These are phyloP conservation scores for Cardamine resedifolia DNA, from an alignment of 345 rosid species.

Conservation along the genomic window DNA sequence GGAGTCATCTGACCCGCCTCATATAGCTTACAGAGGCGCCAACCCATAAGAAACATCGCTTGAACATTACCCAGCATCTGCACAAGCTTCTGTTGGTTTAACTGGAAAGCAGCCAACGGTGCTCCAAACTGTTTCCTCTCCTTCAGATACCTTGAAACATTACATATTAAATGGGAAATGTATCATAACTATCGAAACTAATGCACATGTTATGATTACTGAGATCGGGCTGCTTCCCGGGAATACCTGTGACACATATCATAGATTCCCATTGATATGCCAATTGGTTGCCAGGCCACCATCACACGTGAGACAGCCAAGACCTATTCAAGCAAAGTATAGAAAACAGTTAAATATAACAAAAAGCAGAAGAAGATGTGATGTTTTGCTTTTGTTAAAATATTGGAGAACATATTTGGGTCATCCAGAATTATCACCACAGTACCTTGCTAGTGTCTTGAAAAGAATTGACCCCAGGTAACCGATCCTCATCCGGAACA, in stretches of 20 bases:
- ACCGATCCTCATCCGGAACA: constrained; percentile 82
- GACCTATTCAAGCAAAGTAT: constrained; percentile 47
- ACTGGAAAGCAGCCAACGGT: constrained; percentile 89
- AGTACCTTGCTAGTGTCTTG: constrained; percentile 87
- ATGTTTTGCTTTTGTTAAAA: neutral
- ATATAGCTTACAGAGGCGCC: constrained; percentile 94
- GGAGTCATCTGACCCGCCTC: constrained; percentile 85
- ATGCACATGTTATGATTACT: neutral
- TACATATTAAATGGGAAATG: neutral
- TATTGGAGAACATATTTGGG: constrained; percentile 1
- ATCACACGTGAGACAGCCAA: constrained; percentile 92
- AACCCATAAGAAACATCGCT: constrained; percentile 90
- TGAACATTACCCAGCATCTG: constrained; percentile 85
- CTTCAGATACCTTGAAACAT: constrained; percentile 62
- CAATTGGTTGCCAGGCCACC: constrained; percentile 97
- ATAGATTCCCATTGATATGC: constrained; percentile 91
- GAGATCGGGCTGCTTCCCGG: neutral
- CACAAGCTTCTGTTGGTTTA: constrained; percentile 92
- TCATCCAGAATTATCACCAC: neutral
- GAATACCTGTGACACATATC: constrained; percentile 93
- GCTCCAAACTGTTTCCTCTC: constrained; percentile 99
- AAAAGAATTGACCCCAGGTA: constrained; percentile 89
- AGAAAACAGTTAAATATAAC: constrained; percentile 6
- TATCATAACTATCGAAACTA: neutral
- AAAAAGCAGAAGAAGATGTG: neutral